Percentiles rank a stretch among this genome's conserved stretches.
These are phyloP conservation scores for Beta corolliflora DNA, from an alignment of 179 eudicot genomes.

Conservation along the genomic window DNA sequence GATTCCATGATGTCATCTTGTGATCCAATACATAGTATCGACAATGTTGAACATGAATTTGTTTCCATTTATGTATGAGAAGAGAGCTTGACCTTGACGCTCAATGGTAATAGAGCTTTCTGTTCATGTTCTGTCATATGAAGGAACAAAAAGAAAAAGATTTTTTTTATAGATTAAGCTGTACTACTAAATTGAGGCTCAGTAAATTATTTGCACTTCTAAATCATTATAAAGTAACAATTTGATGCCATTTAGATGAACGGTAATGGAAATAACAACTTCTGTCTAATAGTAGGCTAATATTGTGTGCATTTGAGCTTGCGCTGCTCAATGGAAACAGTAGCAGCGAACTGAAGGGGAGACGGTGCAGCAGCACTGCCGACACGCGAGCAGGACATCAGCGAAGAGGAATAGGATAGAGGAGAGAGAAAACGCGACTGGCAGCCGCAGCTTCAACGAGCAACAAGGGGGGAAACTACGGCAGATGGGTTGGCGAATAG, in stretches of 20 bases:
- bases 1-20: background rate
- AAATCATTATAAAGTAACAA: background rate
- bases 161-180: too few species aligned
- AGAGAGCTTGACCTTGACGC: background rate
- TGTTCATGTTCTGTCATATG: too few species aligned
- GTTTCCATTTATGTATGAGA: background rate
- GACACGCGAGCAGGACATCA: too few species aligned
- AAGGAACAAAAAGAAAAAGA: too few species aligned
- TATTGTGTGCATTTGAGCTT: background rate
- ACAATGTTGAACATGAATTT: background rate
- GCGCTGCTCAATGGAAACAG: background rate
- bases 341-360: too few species aligned
- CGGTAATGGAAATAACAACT: background rate
- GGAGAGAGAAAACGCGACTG: too few species aligned
- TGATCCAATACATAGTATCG: background rate
- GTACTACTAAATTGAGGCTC: background rate
- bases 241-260: background rate
- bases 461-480: too few species aligned
- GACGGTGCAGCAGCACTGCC: too few species aligned
- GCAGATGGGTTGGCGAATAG: too few species aligned
- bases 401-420: too few species aligned
- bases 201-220: background rate
- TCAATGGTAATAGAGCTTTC: background rate
- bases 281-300: background rate
- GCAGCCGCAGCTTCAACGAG: too few species aligned